phyloP scores from a whole-genome alignment of 225 moss, liverwort and hornwort genomes.

The Pleurozium schreberi region DNA sequence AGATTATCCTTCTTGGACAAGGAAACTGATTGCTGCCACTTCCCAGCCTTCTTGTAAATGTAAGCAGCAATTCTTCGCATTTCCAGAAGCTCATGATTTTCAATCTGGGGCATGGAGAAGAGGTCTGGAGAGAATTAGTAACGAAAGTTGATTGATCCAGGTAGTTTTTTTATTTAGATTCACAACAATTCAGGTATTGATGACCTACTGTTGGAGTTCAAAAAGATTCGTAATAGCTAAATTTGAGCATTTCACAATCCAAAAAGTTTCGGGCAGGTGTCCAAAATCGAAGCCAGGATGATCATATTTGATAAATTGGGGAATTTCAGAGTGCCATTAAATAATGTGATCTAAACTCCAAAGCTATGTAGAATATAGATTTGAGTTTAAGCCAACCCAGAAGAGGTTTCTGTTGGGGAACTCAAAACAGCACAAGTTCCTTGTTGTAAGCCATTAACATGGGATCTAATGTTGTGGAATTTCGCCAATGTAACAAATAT shows the following conservation, averaged over 20 bases:
- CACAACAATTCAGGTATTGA: not conserved
- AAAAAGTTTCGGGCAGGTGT: not conserved
- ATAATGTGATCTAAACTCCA: not conserved
- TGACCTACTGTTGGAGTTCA: not conserved
- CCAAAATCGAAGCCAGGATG: not conserved
- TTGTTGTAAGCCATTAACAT: not conserved
- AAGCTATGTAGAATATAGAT: not conserved
- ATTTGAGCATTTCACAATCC: not conserved
- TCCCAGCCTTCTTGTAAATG: conserved; percentile 86
- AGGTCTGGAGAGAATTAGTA: not conserved
- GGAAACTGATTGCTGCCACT: conserved; percentile 80
- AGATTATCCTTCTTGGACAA: conserved; percentile 85
- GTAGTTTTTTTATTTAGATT: not conserved
- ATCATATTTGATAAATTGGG: no score
- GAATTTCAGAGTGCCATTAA: not conserved
- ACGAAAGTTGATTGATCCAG: not conserved
- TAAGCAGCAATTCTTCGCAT: conserved; percentile 87
- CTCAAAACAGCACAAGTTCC: not conserved
- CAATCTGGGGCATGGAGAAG: conserved; percentile 30
- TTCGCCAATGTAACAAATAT: no score
- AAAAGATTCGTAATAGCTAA: not conserved
- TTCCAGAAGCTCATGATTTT: conserved; percentile 82
- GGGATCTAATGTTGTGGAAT: no score
- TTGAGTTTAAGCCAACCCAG: not conserved
- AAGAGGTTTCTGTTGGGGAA: not conserved